Evolutionary conservation across 2,329 filamentous ascomycete species (phyloP).

Genomic region (Botryosphaeria dothidea): DNA sequence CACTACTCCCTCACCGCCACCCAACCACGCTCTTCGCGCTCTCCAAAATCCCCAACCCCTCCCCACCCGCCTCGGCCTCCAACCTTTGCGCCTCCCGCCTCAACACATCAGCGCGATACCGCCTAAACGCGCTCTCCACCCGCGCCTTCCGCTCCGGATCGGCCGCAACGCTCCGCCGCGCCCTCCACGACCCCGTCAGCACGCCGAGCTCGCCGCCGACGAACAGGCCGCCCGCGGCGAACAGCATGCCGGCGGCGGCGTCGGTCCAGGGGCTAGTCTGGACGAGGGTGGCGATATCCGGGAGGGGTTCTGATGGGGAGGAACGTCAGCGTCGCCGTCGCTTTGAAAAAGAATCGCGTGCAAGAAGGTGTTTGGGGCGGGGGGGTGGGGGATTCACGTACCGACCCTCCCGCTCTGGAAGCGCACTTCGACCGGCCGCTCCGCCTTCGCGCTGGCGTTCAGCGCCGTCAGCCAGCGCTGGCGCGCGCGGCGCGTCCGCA

Average conservation of each 20-base stretch:
- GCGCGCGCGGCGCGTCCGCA: conserved; percentile 57
- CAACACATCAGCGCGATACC: conserved; percentile 64
- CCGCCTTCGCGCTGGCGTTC: conserved; percentile 52
- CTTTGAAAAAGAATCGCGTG: too few species aligned
- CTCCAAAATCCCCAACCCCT: not conserved
- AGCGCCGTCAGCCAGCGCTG: conserved; percentile 63
- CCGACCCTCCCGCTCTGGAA: conserved; percentile 63
- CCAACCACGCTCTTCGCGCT: conserved; percentile 5
- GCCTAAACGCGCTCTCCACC: conserved; percentile 64
- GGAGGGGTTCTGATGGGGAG: conserved; percentile 56
- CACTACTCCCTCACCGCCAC: not conserved
- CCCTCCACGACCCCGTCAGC: conserved; percentile 57
- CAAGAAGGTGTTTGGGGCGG: too few species aligned
- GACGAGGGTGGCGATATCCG: conserved; percentile 60
- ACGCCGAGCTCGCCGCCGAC: conserved; percentile 65
- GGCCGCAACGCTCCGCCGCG: conserved; percentile 52
- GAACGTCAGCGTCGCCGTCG: not conserved
- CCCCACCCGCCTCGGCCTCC: conserved; percentile 26
- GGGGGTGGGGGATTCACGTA: conserved; percentile 28
- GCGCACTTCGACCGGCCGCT: conserved; percentile 62
- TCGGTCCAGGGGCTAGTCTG: conserved; percentile 62
- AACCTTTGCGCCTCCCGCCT: conserved; percentile 59
- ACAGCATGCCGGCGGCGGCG: conserved; percentile 63
- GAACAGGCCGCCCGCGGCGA: conserved; percentile 62
- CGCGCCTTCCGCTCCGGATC: conserved; percentile 57